A percentile compares a stretch with the other conserved stretches of the same genome.
phyloP scores from a whole-genome alignment of 129 eudicot species.

The Tagetes erecta region DNA sequence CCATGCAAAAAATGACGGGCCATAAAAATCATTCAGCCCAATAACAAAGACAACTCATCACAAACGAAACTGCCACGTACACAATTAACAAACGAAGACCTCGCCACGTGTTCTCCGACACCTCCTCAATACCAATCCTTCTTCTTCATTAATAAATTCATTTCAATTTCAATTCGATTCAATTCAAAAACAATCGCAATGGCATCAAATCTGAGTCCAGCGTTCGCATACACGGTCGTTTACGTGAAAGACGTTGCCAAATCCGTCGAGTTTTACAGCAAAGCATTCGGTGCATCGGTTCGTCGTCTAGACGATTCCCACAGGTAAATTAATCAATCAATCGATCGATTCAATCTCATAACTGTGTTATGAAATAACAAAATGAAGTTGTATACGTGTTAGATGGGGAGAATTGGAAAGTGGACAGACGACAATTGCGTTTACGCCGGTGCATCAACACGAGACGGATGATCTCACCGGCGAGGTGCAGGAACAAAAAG shows the following conservation, averaged over 20 bases:
- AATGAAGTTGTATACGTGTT: background rate
- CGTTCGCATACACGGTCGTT: slow-evolving; percentile 75
- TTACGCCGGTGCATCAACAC: slow-evolving; percentile 81
- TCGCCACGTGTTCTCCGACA: slow-evolving; percentile 27
- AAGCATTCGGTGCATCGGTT: slow-evolving; percentile 74
- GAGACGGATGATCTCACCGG: slow-evolving; percentile 93
- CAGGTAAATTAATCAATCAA: slow-evolving; percentile 31
- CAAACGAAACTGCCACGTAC: slow-evolving; percentile 20
- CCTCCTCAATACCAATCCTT: slow-evolving; percentile 22
- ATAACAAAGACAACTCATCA: slow-evolving; percentile 4
- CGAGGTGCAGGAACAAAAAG: slow-evolving; percentile 40
- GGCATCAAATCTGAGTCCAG: slow-evolving; percentile 56
- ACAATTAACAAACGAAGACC: background rate
- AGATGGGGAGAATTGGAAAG: slow-evolving; percentile 97
- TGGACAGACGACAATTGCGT: slow-evolving; percentile 85
- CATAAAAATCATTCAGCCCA: background rate
- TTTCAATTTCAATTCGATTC: background rate
- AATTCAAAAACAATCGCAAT: slow-evolving; percentile 10
- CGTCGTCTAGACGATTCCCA: slow-evolving; percentile 72
- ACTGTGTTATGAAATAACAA: too few relatives aligned
- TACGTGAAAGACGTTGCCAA: slow-evolving; percentile 89
- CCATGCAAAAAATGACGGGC: background rate
- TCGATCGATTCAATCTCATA: background rate
- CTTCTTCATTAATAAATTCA: background rate
- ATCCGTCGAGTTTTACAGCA: slow-evolving; percentile 76